phyloP scores from a whole-genome alignment of 148 eudicot genomes.

The Amaranthus cruentus region DNA sequence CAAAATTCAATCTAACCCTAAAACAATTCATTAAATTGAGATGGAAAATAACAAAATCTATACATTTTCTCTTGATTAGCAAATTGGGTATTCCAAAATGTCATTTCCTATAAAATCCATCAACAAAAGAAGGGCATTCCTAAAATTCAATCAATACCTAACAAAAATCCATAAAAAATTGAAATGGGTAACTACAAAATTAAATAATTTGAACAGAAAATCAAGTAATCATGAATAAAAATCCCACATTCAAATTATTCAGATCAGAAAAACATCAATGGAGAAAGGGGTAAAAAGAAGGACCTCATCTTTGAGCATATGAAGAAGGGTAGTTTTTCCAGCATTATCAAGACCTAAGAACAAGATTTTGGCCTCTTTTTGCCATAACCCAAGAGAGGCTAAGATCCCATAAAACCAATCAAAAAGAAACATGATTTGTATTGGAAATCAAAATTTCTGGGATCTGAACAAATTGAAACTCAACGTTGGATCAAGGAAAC shows the following conservation, averaged over 20 bases:
- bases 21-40: neutral
- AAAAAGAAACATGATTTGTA: constrained; percentile 37
- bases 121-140: neutral
- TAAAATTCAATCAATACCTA: neutral
- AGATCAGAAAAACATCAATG: neutral
- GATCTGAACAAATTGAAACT: neutral
- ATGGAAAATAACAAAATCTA: neutral
- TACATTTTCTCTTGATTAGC: too few relatives aligned
- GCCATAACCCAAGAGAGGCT: constrained; percentile 68
- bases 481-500: neutral
- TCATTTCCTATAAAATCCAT: too few relatives aligned
- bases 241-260: too few relatives aligned
- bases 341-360: constrained; percentile 74
- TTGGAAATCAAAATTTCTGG: neutral
- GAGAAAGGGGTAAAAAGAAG: neutral
- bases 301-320: constrained; percentile 77
- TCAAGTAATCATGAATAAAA: neutral
- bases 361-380: constrained; percentile 73
- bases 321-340: constrained; percentile 71
- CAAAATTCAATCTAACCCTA: neutral
- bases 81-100: too few relatives aligned
- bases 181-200: too few relatives aligned
- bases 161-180: neutral
- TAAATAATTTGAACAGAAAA: neutral
- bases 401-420: constrained; percentile 76